These are phyloP conservation scores for Komagataella pastoris DNA, from an alignment of 805 yeast species.

Conservation along the genomic window DNA sequence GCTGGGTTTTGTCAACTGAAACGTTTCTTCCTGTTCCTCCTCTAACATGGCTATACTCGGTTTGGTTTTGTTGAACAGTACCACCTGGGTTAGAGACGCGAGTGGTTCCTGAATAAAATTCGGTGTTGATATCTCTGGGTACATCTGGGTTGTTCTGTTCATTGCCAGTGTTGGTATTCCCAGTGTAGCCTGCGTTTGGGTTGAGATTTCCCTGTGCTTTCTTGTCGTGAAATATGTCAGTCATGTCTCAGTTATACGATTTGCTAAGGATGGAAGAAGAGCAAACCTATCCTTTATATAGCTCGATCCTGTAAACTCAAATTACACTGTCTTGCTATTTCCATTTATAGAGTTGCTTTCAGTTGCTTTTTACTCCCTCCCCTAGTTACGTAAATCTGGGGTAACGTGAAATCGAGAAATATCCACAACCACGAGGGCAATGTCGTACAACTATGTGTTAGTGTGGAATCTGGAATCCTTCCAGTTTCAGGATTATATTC, in stretches of 20 bases:
- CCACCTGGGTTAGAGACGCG: background rate
- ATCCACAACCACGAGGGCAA: background rate
- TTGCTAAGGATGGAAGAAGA: background rate
- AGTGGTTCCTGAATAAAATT: background rate
- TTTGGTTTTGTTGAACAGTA: background rate
- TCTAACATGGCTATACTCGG: background rate
- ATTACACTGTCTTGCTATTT: background rate
- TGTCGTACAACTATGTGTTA: background rate
- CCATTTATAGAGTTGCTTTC: background rate
- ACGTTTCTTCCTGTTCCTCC: background rate
- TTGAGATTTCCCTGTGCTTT: background rate
- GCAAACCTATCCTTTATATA: background rate
- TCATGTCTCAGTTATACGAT: background rate
- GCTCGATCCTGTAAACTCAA: background rate
- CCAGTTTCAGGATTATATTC: background rate
- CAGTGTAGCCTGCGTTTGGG: background rate
- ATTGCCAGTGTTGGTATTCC: background rate
- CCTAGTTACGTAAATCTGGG: background rate
- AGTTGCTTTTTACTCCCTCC: background rate
- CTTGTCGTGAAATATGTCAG: background rate
- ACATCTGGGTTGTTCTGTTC: background rate
- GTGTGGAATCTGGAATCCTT: background rate
- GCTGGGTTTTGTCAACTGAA: background rate
- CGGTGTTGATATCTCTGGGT: background rate
- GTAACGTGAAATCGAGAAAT: background rate